A percentile compares a stretch with the other conserved stretches of the same genome.
Conservation (phyloP, 306 rosid species). For the Prunus mongolica region DNA sequence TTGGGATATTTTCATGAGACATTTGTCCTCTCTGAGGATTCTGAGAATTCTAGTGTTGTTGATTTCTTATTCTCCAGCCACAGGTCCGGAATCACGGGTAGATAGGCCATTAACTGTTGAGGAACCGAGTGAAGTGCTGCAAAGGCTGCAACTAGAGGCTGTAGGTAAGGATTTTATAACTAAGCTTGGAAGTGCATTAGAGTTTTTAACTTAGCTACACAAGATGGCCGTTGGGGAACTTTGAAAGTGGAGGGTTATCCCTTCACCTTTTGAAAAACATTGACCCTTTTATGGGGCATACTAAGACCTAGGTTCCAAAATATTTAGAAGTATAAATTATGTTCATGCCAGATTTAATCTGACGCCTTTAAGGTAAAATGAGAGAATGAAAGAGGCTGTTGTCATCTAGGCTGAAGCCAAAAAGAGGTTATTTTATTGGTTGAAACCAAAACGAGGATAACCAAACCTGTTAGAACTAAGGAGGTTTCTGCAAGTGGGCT, state of each 20-base stretch:
- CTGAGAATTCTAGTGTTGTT: slow-evolving; percentile 12
- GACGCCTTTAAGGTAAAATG: neutral
- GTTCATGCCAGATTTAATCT: neutral
- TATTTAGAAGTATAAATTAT: neutral
- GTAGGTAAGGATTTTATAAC: slow-evolving; percentile 45
- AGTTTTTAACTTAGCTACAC: neutral
- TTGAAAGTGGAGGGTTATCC: neutral
- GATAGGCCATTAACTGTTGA: slow-evolving; percentile 46
- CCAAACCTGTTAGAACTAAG: neutral
- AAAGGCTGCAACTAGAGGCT: slow-evolving; percentile 61
- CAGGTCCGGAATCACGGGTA: slow-evolving; percentile 26
- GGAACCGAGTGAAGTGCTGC: slow-evolving; percentile 42
- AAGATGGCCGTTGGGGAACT: neutral
- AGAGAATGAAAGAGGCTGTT: neutral
- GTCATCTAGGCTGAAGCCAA: neutral
- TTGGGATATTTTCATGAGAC: neutral
- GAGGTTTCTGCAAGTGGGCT: neutral
- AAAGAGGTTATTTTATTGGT: neutral
- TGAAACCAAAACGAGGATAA: neutral
- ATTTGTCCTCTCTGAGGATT: neutral
- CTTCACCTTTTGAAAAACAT: neutral
- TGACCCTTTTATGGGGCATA: neutral
- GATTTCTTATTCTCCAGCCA: slow-evolving; percentile 35
- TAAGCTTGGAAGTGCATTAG: neutral
- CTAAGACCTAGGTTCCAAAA: neutral